Conservation (phyloP, 2,329 filamentous ascomycete genomes). For the Trichoderma citrinoviride region DNA sequence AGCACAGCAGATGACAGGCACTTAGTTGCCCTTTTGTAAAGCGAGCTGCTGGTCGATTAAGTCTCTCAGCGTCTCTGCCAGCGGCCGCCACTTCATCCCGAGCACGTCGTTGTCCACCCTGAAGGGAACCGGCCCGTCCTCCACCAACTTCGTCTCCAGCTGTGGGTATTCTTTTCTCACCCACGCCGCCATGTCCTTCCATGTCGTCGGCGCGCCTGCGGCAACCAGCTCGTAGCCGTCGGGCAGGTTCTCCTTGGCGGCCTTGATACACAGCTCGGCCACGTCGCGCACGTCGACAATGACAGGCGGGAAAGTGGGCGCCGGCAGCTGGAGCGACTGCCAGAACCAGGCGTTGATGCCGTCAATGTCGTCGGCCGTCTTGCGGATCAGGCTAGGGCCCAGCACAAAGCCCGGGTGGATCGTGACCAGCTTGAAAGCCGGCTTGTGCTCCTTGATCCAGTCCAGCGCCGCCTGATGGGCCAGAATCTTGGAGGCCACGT, state of each 20-base stretch:
- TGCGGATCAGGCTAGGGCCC: slow-evolving; percentile 21
- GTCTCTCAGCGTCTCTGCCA: slow-evolving; percentile 5
- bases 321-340: slow-evolving; percentile 15
- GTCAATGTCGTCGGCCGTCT: slow-evolving; percentile 17
- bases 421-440: slow-evolving; percentile 21
- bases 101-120: slow-evolving; percentile 1
- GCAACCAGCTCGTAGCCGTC: slow-evolving; percentile 8
- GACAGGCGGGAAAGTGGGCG: slow-evolving; percentile 13
- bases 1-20: not conserved
- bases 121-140: slow-evolving; percentile 1
- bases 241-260: not conserved
- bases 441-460: slow-evolving; percentile 21
- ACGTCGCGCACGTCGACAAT: slow-evolving; percentile 23
- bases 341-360: slow-evolving; percentile 22
- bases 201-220: slow-evolving; percentile 1
- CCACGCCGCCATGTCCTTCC: slow-evolving; percentile 6
- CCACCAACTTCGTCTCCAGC: not conserved
- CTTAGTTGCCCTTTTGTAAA: not conserved
- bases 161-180: not conserved
- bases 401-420: slow-evolving; percentile 25
- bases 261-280: slow-evolving; percentile 17
- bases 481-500: slow-evolving; percentile 25
- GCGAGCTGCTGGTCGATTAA: slow-evolving; percentile 6
- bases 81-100: slow-evolving; percentile 10
- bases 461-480: slow-evolving; percentile 23